Conservation (phyloP, 441 rosid species). For the Gossypium laxum region DNA sequence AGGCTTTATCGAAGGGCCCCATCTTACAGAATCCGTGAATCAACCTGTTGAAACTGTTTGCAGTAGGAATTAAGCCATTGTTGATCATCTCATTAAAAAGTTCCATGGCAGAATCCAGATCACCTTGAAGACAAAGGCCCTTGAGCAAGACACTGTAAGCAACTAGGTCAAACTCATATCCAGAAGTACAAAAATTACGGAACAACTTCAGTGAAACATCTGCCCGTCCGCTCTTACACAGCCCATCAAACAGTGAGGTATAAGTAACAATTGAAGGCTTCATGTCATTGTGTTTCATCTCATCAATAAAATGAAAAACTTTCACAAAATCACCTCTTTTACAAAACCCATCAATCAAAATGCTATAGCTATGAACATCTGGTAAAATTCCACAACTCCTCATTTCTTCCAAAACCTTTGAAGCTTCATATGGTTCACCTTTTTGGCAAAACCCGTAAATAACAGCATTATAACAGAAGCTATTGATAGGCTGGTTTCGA, state of each 20-base stretch:
- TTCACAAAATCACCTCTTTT: slow-evolving; percentile 31
- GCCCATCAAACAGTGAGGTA: slow-evolving; percentile 27
- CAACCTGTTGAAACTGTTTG: slow-evolving; percentile 24
- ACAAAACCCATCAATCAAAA: slow-evolving; percentile 44
- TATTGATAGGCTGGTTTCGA: slow-evolving; percentile 24
- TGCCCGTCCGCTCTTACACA: slow-evolving; percentile 28
- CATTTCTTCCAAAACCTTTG: slow-evolving; percentile 43
- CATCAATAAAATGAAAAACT: slow-evolving; percentile 29
- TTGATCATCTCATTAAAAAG: slow-evolving; percentile 32
- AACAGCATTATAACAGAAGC: slow-evolving; percentile 45
- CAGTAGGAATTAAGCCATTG: slow-evolving; percentile 25
- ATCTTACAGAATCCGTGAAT: slow-evolving; percentile 37
- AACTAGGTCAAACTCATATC: slow-evolving; percentile 26
- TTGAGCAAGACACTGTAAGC: slow-evolving; percentile 30
- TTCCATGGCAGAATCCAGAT: slow-evolving; percentile 30
- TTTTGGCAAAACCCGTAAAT: slow-evolving; percentile 41
- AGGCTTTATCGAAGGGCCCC: slow-evolving; percentile 30
- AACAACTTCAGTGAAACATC: slow-evolving; percentile 22
- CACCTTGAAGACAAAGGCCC: slow-evolving; percentile 30
- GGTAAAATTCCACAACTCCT: slow-evolving; percentile 26
- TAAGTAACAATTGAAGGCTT: slow-evolving; percentile 38
- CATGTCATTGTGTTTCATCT: slow-evolving; percentile 26
- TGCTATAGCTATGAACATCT: slow-evolving; percentile 42
- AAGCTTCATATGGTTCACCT: slow-evolving; percentile 29
- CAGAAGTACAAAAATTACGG: slow-evolving; percentile 23